Evolutionary conservation across 768 basidiomycete species (phyloP).

Genomic region (Auricularia heimuer): DNA sequence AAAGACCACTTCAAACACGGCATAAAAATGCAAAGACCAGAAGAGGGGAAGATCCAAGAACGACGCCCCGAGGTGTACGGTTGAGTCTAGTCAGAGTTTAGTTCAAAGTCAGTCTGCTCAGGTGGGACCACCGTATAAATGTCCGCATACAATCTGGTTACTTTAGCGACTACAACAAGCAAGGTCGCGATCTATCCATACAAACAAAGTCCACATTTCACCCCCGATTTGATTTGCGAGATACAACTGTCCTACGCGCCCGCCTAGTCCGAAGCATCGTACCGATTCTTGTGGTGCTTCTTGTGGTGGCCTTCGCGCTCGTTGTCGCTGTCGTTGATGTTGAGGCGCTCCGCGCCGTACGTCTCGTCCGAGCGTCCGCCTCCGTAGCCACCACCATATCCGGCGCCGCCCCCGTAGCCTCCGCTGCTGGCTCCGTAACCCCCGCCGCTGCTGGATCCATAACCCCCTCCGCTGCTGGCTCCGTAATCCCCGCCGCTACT

Average conservation of each 20-base stretch:
- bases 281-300: background rate
- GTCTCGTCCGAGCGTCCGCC: conserved; percentile 26
- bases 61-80: no score
- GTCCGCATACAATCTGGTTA: no score
- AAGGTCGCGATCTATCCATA: background rate
- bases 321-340: conserved; percentile 24
- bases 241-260: background rate
- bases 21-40: no score
- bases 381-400: conserved; percentile 5
- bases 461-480: conserved; percentile 12
- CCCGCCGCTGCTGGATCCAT: background rate
- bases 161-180: background rate
- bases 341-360: conserved; percentile 43
- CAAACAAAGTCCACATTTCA: background rate
- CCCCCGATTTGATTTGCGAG: background rate
- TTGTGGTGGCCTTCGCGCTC: conserved; percentile 19
- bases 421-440: conserved; percentile 5
- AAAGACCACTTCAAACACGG: no score
- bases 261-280: background rate
- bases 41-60: no score
- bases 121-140: no score
- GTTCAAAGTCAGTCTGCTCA: no score
- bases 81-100: no score
- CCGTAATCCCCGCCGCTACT: conserved; percentile 7
- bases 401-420: conserved; percentile 13